Base-by-base conservation (phyloP, 352 stramenopile genomes). In the Salisapilia sapeloensis region DNA sequence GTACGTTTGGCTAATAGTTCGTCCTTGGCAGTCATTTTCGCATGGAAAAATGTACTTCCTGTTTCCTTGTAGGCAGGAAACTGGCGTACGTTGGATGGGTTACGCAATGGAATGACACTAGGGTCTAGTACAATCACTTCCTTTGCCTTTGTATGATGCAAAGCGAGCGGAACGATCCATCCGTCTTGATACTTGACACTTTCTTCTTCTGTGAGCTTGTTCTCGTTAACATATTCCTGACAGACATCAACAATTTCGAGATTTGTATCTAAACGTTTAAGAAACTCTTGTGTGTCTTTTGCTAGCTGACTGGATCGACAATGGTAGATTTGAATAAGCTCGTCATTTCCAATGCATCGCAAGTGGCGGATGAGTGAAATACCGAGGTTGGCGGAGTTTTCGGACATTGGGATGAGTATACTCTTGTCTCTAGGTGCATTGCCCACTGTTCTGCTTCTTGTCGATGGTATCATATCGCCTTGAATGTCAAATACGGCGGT, bases 271-370 rank as follows among this genome's bases (percentile, higher is more conserved):
- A 46, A 31, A 36, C 40, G 34, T 12, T 44, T 46, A 15, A 74
- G 26, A 4, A 71, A 29, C 29, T 49, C 38, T 2, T 51, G 42
- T 4, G 56, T 63, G 9, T 40, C 20, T 29, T 34, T 43, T 1
- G 49, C 66, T 17, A 74, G 33, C 22, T 74, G 58, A 14, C 46
- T 38, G 0, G 53, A 44, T 6, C 67, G 38, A 42, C 61, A 77
- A 14, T 66, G 56, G 25, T 74, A 55, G n/a, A 74, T 44, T 25
- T 76, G 55, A n/a, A 76, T 62, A 2, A 54, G 35, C 28, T 72
- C 53, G 0, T 35, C 47, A 35, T 69, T 72, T 18, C 56, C 56
- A 10, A 70, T 34, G 11, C 58, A 67, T 7, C 59, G 59, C 25
- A 74, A 38, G 27, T 77, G 58, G 7, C 48, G 48, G 26, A 69